A percentile compares a stretch with the other conserved stretches of the same genome.
Conservation (phyloP, 352 stramenopile species). For the Phytophthora megakarya region DNA sequence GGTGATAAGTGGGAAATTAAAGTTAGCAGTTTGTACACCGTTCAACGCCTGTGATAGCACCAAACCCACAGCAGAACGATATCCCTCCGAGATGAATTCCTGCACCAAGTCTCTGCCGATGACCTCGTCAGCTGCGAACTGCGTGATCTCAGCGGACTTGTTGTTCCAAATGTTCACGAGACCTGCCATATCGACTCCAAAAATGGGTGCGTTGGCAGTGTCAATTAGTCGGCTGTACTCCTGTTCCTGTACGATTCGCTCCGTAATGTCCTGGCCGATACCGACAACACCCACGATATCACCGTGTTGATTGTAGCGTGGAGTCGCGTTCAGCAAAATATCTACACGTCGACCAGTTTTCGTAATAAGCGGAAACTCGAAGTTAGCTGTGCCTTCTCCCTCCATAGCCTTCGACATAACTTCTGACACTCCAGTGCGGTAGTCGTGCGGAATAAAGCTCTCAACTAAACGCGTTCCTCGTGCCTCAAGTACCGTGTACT, state of each 20-base stretch:
- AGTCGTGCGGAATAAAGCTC: conserved; percentile 88
- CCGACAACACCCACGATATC: conserved; percentile 83
- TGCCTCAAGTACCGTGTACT: conserved; percentile 91
- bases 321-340: conserved; percentile 85
- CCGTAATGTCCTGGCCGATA: conserved; percentile 85
- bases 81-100: conserved; percentile 87
- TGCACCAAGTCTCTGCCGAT: conserved; percentile 89
- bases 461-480: conserved; percentile 87
- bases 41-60: conserved; percentile 76
- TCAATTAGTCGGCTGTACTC: conserved; percentile 89
- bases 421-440: conserved; percentile 56
- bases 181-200: conserved; percentile 78
- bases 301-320: conserved; percentile 80
- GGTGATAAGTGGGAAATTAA: conserved; percentile 84
- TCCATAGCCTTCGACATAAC: conserved; percentile 71
- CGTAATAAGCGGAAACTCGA: conserved; percentile 89
- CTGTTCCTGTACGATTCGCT: conserved; percentile 86
- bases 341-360: conserved; percentile 76
- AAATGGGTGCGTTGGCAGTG: conserved; percentile 89
- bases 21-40: conserved; percentile 80
- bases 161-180: conserved; percentile 92
- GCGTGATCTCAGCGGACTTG: conserved; percentile 89
- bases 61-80: conserved; percentile 59
- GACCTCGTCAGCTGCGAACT: conserved; percentile 88
- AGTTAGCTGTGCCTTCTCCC: conserved; percentile 77